These are phyloP conservation scores for Ophiocordyceps camponoti-floridani DNA, from an alignment of 2,329 filamentous ascomycete genomes.

Conservation along the genomic window DNA sequence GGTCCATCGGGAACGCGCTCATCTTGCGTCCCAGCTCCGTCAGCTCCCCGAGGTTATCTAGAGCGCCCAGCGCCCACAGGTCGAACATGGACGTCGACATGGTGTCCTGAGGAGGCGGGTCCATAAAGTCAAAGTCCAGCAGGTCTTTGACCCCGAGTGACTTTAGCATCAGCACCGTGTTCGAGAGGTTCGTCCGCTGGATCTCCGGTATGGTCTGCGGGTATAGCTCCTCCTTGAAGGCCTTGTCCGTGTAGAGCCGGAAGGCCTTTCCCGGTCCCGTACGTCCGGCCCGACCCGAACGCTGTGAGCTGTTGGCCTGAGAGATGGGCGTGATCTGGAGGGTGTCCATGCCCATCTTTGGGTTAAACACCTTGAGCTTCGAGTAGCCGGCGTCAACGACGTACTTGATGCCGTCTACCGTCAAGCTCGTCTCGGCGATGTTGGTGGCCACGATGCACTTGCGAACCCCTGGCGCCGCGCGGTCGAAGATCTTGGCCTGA, in stretches of 20 bases:
- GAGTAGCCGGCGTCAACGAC: conserved; percentile 97
- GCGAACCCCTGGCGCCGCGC: conserved; percentile 64
- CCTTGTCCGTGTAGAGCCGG: conserved; percentile 83
- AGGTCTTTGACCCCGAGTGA: conserved; percentile 99
- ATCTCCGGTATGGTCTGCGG: conserved; percentile 94
- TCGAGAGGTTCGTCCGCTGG: conserved; percentile 79
- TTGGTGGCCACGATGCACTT: conserved; percentile 98
- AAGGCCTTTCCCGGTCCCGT: conserved; percentile 96
- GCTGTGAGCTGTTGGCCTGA: conserved; percentile 88
- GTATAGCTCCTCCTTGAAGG: conserved; percentile 92
- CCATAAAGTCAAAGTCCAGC: conserved; percentile 97
- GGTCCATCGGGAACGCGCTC: conserved; percentile 98
- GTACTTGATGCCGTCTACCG: conserved; percentile 94
- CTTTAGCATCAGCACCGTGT: conserved; percentile 93
- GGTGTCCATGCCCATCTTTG: conserved; percentile 94
- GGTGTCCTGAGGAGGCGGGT: conserved; percentile 90
- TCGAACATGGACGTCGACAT: conserved; percentile 95
- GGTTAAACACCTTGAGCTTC: conserved; percentile 93
- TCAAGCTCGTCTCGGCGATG: no score
- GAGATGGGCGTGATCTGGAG: conserved; percentile 91
- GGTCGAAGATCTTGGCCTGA: conserved; percentile 88
- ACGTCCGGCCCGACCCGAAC: conserved; percentile 79
- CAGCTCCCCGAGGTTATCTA: conserved; percentile 88
- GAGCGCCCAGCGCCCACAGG: conserved; percentile 73
- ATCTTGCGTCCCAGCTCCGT: conserved; percentile 89